phyloP scores from a whole-genome alignment of 164 flowering plant genomes.

The Cinnamomum chago region DNA sequence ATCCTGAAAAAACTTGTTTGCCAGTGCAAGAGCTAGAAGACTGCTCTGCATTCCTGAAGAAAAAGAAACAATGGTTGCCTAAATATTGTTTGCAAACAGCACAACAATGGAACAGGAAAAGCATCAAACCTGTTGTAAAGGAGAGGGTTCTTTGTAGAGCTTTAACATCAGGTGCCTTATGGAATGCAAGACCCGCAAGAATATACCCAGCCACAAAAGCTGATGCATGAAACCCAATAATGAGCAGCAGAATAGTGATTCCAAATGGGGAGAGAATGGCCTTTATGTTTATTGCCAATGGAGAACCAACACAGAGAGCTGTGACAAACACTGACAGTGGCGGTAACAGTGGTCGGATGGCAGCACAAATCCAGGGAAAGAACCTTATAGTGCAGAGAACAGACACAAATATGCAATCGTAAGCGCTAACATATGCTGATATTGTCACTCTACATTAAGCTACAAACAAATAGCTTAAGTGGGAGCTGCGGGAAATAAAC shows the following conservation, averaged over 20 bases:
- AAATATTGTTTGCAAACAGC: neutral
- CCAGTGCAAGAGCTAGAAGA: slow-evolving; percentile 91
- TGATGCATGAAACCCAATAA: slow-evolving; percentile 69
- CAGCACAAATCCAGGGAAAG: slow-evolving; percentile 58
- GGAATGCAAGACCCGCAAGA: slow-evolving; percentile 57
- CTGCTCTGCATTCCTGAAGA: slow-evolving; percentile 94
- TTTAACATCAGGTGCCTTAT: slow-evolving; percentile 55
- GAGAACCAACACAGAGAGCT: slow-evolving; percentile 92
- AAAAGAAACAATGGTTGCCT: neutral
- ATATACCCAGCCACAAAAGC: slow-evolving; percentile 70
- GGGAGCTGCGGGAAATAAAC: neutral
- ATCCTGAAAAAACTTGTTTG: slow-evolving; percentile 86
- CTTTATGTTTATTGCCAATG: slow-evolving; percentile 74
- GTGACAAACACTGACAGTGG: slow-evolving; percentile 87
- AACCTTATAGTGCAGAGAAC: slow-evolving; percentile 40
- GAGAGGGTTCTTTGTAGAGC: slow-evolving; percentile 86
- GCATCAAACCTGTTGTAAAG: slow-evolving; percentile 72
- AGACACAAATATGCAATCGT: neutral
- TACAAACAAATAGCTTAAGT: neutral
- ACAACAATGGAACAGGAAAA: slow-evolving; percentile 4
- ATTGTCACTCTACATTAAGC: neutral
- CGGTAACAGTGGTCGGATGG: slow-evolving; percentile 80
- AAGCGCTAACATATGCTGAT: neutral
- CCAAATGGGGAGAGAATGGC: slow-evolving; percentile 87
- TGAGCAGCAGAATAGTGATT: slow-evolving; percentile 49